Conservation (phyloP, 352 stramenopile species). For the Globisporangium heterothallicum region DNA sequence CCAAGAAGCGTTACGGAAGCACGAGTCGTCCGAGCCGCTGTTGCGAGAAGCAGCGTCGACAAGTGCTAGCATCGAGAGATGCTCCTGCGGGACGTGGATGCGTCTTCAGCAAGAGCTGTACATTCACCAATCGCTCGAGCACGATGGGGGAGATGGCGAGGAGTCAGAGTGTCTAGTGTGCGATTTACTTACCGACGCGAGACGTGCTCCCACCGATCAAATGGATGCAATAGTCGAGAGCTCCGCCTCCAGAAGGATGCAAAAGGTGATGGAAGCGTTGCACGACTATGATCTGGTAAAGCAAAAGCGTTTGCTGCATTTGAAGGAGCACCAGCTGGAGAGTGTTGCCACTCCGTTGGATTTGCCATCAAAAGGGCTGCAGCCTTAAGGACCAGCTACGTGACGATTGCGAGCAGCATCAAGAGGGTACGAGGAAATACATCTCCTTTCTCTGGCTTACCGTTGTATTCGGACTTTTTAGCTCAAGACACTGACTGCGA, state of each 20-base stretch:
- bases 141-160: neutral
- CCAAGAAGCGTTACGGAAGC: conserved; percentile 12
- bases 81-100: conserved; percentile 13
- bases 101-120: conserved; percentile 13
- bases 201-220: neutral
- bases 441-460: too few species aligned
- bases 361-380: neutral
- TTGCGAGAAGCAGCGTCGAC: neutral
- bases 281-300: conserved; percentile 10
- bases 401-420: too few species aligned
- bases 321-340: neutral
- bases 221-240: neutral
- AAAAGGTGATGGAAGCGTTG: conserved; percentile 5
- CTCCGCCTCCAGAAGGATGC: conserved; percentile 1
- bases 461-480: too few species aligned
- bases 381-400: too few species aligned
- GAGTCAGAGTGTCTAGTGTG: conserved; percentile 6
- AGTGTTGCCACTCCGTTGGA: neutral
- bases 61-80: conserved; percentile 5
- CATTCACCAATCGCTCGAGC: conserved; percentile 12
- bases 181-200: conserved; percentile 9
- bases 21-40: neutral
- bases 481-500: too few species aligned
- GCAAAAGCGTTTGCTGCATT: neutral
- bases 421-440: too few species aligned